Evolutionary conservation across 73 alveolate genomes (phyloP).

Genomic region (Tetrahymena borealis): DNA sequence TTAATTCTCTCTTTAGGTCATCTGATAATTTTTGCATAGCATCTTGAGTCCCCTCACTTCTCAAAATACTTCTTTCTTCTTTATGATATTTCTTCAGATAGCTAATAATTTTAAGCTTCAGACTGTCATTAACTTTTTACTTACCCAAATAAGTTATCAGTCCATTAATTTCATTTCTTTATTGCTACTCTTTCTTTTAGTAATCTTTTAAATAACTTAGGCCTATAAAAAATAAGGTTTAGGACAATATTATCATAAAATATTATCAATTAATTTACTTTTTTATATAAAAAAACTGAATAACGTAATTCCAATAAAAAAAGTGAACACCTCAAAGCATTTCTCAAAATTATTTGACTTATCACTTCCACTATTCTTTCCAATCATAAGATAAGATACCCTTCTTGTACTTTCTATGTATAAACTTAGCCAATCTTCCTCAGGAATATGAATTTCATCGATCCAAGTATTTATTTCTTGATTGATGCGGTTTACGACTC

Average conservation of each 20-base stretch:
- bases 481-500: background rate
- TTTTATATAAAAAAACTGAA: background rate
- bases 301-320: background rate
- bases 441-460: background rate
- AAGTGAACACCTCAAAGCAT: background rate
- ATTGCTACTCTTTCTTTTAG: background rate
- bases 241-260: background rate
- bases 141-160: background rate
- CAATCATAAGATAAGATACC: background rate
- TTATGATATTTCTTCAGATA: background rate
- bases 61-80: background rate
- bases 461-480: background rate
- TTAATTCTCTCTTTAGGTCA: background rate
- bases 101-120: background rate
- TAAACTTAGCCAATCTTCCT: background rate
- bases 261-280: background rate
- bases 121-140: background rate
- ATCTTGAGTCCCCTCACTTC: background rate
- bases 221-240: background rate
- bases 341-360: background rate
- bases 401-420: background rate
- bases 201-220: background rate
- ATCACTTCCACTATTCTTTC: background rate
- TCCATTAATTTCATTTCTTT: background rate
- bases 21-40: background rate